Evolutionary conservation across 495 filamentous ascomycete genomes (phyloP).

Genomic region (Hypoxylon fuscum): DNA sequence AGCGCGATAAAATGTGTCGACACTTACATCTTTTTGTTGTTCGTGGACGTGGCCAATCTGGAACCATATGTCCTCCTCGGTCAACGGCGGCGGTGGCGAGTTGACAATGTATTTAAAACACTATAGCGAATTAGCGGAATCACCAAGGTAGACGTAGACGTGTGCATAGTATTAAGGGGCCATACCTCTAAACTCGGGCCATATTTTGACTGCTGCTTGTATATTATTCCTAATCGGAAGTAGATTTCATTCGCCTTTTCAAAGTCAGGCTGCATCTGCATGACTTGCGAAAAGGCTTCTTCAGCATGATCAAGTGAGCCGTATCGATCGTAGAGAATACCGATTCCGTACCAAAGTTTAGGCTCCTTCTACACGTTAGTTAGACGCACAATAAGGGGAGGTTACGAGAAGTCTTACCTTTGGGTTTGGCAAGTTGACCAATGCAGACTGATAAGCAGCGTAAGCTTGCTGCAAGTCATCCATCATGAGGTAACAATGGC

Average conservation of each 20-base stretch:
- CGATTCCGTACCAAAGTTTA: slow-evolving; percentile 98
- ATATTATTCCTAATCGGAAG: slow-evolving; percentile 97
- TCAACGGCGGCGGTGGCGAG: slow-evolving; percentile 90
- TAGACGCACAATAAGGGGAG: slow-evolving; percentile 2
- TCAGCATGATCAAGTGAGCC: slow-evolving; percentile 97
- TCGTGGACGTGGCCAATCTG: slow-evolving; percentile 99
- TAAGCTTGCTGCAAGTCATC: slow-evolving; percentile 98
- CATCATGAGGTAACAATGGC: slow-evolving; percentile 99
- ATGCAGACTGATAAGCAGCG: slow-evolving; percentile 93
- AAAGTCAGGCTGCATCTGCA: slow-evolving; percentile 98
- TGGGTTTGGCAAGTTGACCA: slow-evolving; percentile 92
- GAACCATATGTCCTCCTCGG: slow-evolving; percentile 99
- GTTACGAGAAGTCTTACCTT: slow-evolving; percentile 68
- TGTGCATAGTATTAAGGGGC: slow-evolving; percentile 25
- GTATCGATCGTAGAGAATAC: slow-evolving; percentile 96
- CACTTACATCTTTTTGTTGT: slow-evolving; percentile 95
- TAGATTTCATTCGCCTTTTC: slow-evolving; percentile 99
- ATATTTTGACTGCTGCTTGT: slow-evolving; percentile 98
- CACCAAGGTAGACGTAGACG: slow-evolving; percentile 5
- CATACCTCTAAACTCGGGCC: slow-evolving; percentile 87
- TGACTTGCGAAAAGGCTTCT: slow-evolving; percentile 97
- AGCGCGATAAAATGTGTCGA: too few species aligned
- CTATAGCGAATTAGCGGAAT: slow-evolving; percentile 57
- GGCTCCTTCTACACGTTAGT: slow-evolving; percentile 76
- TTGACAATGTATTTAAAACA: slow-evolving; percentile 98